These are phyloP conservation scores for Carex kokanica DNA, from an alignment of 176 grass and related monocot species.

Conservation along the genomic window DNA sequence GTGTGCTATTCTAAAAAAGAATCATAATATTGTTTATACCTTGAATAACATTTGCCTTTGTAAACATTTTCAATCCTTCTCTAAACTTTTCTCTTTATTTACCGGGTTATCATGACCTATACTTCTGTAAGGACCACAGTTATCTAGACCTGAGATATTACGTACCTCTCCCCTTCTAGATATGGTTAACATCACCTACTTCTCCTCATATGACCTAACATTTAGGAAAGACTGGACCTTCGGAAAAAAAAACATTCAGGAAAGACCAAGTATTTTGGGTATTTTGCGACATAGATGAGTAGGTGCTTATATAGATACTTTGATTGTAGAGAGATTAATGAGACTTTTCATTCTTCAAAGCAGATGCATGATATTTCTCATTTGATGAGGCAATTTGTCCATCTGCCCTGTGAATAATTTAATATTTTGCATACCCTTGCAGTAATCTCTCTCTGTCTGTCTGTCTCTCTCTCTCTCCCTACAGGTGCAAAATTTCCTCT, in stretches of 20 bases:
- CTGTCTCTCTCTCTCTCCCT: constrained; percentile 42
- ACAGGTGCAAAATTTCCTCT: constrained; percentile 75
- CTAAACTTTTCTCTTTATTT: background rate
- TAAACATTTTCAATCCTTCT: background rate
- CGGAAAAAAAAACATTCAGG: background rate
- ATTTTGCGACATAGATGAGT: background rate
- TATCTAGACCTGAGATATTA: background rate
- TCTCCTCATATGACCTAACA: background rate
- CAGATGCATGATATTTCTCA: background rate
- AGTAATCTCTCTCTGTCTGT: too few relatives aligned
- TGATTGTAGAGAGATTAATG: background rate
- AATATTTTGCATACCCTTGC: constrained; percentile 20
- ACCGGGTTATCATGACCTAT: background rate
- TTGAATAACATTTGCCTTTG: background rate
- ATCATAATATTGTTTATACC: background rate
- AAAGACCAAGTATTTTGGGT: background rate
- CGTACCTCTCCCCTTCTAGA: background rate
- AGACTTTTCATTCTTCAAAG: background rate
- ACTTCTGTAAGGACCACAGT: background rate
- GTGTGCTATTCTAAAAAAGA: background rate
- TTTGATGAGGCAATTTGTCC: constrained; percentile 1
- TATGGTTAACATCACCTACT: background rate
- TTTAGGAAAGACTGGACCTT: background rate
- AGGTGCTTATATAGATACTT: background rate
- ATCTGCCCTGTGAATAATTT: constrained; percentile 30